Conservation (phyloP, 176 grass and related monocot species). For the Triticum monococcum region DNA sequence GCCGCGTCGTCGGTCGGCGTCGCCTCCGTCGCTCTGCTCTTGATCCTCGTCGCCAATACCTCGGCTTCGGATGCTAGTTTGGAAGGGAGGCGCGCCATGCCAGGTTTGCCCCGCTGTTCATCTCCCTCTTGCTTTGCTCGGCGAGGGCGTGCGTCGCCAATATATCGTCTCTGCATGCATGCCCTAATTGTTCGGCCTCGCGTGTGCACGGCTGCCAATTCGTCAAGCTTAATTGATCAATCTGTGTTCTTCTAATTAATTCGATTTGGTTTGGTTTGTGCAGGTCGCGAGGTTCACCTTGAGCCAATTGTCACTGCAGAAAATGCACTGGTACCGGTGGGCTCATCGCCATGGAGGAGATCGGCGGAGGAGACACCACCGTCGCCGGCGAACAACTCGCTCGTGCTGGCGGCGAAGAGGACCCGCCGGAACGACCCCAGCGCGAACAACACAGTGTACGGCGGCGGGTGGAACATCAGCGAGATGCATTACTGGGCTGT, state of each 20-base stretch:
- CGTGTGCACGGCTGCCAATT: background rate
- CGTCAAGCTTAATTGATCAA: background rate
- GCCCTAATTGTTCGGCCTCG: background rate
- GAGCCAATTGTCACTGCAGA: background rate
- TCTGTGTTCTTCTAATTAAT: background rate
- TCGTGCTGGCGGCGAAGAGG: slow-evolving; percentile 56
- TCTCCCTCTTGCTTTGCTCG: too few species aligned
- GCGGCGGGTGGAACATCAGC: slow-evolving; percentile 93
- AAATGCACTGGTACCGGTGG: background rate
- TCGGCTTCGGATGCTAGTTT: background rate
- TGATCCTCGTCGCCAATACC: slow-evolving; percentile 10
- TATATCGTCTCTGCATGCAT: background rate
- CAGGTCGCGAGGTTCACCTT: background rate
- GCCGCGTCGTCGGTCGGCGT: slow-evolving; percentile 20
- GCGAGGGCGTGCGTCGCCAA: background rate
- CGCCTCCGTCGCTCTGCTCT: slow-evolving; percentile 10
- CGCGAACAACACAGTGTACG: slow-evolving; percentile 57
- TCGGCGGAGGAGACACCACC: slow-evolving; percentile 27
- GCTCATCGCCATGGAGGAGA: slow-evolving; percentile 40
- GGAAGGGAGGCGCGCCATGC: background rate
- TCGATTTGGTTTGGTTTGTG: background rate
- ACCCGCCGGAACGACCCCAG: slow-evolving; percentile 73
- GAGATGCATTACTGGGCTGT: slow-evolving; percentile 85
- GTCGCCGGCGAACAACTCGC: slow-evolving; percentile 35
- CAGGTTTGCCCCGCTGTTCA: slow-evolving; percentile 20